phyloP scores from a whole-genome alignment of 1,139 yeast species.

The Taphrina flavorubra region DNA sequence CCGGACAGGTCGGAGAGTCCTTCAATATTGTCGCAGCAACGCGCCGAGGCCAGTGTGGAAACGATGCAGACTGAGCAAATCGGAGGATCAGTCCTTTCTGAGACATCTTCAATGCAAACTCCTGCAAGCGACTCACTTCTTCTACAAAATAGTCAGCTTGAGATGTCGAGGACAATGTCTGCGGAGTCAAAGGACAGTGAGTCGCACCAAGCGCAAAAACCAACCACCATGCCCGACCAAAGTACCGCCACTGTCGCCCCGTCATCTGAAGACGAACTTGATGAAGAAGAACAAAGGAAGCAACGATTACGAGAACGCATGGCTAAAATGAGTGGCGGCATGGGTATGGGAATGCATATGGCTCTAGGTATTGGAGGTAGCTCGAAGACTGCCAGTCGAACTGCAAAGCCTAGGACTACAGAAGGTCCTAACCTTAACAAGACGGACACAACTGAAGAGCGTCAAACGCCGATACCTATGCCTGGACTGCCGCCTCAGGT shows the following conservation, averaged over 20 bases:
- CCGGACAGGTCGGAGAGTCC: not conserved
- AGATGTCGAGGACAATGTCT: not conserved
- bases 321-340: constrained; percentile 94
- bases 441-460: constrained; percentile 44
- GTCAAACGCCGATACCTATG: constrained; percentile 57
- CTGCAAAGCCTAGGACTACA: constrained; percentile 51
- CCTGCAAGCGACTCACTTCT: not conserved
- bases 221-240: not conserved
- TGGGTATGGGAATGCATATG: constrained; percentile 69
- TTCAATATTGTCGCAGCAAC: not conserved
- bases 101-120: not conserved
- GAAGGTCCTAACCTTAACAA: constrained; percentile 48
- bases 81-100: not conserved
- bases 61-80: constrained; percentile 7
- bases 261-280: constrained; percentile 57
- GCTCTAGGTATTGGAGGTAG: constrained; percentile 50
- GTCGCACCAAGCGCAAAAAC: not conserved
- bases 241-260: not conserved
- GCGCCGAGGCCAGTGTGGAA: not conserved
- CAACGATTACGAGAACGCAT: constrained; percentile 85
- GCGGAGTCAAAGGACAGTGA: not conserved
- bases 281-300: constrained; percentile 79
- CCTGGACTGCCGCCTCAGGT: constrained; percentile 51
- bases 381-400: not conserved
- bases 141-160: not conserved